Evolutionary conservation across 2,329 filamentous ascomycete genomes (phyloP), one percentile per base, ranked within the genome.

Genomic region (Aspergillus ustus): DNA sequence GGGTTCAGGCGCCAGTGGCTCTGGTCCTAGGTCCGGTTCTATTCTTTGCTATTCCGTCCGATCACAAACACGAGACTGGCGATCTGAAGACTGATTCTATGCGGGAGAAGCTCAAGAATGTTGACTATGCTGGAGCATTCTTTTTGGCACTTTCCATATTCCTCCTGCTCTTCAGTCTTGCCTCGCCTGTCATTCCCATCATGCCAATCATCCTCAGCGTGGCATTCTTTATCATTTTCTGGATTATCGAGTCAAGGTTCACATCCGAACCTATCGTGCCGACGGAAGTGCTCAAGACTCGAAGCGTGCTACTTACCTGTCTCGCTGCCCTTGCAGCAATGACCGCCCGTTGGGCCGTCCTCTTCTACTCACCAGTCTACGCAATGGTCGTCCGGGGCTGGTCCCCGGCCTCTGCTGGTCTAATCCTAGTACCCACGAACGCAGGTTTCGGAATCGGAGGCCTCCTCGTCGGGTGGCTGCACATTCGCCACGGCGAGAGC

Each of bases 331-430:
- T 93, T 0, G 88, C 89, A 20, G 85, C 92, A 73, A 94, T 96
- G 91, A 88, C 91, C 72, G 84, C 90, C 2, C 88, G 92, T 60
- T 96, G 91, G 92, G 84, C 84, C 7, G 83, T 96, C 2, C 81
- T 96, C 7, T 95, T 93, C 80, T 96, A 92, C 76, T 85, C 89
- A 0, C 92, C 92, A 0, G 87, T 92, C 48, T 93, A 92, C 69
- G 89, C 91, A 37, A 87, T 95, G 60, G 90, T 91, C 3, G 89
- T 95, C 1, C 86, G 89, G 2, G 86, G 86, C 59, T 90, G 90
- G 79, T 78, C 84, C 0, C 89, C 91, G 0, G 89, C 90, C 1
- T 80, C 86, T 1, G 89, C 91, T 2, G 92, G 92, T 3, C 84
- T 89, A 4, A 89, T 94, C 40, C 83, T 96, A 7, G 86, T 96